A percentile compares a stretch with the other conserved stretches of the same genome.
phyloP scores from a whole-genome alignment of 805 yeast genomes.

The Martiniozyma abietophila region DNA sequence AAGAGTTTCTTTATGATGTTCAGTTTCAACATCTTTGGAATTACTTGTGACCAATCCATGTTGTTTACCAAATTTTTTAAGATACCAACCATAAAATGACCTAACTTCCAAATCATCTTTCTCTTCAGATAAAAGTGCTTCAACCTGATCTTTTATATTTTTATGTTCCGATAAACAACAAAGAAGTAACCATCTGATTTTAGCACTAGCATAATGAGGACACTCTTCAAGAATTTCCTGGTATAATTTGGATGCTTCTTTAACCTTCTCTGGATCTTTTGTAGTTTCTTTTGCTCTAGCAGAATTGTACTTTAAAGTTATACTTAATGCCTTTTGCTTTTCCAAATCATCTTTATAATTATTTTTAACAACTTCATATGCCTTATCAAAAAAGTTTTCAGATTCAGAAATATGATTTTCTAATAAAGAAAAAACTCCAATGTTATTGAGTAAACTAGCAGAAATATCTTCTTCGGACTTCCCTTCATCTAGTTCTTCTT shows the following conservation, averaged over 20 bases:
- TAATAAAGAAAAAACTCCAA: slow-evolving; percentile 74
- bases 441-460: slow-evolving; percentile 62
- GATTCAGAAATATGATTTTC: slow-evolving; percentile 39
- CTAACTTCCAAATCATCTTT: slow-evolving; percentile 71
- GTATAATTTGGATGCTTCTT: slow-evolving; percentile 35
- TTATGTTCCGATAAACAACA: slow-evolving; percentile 42
- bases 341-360: slow-evolving; percentile 15
- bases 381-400: slow-evolving; percentile 36
- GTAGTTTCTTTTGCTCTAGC: slow-evolving; percentile 53
- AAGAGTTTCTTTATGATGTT: slow-evolving; percentile 78
- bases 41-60: slow-evolving; percentile 36
- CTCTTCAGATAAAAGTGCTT: slow-evolving; percentile 41
- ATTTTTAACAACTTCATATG: slow-evolving; percentile 30
- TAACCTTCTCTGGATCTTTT: slow-evolving; percentile 19
- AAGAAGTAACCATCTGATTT: slow-evolving; percentile 58
- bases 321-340: slow-evolving; percentile 21
- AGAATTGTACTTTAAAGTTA: slow-evolving; percentile 57
- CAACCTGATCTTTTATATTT: slow-evolving; percentile 44
- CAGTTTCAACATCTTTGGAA: slow-evolving; percentile 53
- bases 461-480: slow-evolving; percentile 38
- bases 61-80: slow-evolving; percentile 50
- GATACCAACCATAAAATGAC: slow-evolving; percentile 87
- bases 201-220: slow-evolving; percentile 70
- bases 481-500: slow-evolving; percentile 33
- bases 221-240: slow-evolving; percentile 43